Percentiles rank a stretch among this genome's conserved stretches.
These are phyloP conservation scores for Ceriops tagal DNA, from an alignment of 345 rosid species.

Conservation along the genomic window DNA sequence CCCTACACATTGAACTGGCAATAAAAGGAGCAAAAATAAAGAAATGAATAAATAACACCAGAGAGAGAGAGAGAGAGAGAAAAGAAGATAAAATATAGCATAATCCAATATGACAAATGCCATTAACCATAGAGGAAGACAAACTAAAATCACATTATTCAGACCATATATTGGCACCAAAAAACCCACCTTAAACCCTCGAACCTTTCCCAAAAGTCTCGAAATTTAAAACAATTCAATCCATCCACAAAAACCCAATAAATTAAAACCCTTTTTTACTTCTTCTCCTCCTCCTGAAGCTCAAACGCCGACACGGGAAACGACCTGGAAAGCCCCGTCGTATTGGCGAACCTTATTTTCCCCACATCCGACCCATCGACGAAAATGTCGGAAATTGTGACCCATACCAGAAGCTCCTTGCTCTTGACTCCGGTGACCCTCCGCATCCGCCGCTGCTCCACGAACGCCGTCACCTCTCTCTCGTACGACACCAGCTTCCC, in stretches of 20 bases:
- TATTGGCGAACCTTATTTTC: conserved; percentile 44
- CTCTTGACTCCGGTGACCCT: conserved; percentile 46
- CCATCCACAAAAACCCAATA: neutral
- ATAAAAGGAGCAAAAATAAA: no score
- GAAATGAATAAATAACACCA: no score
- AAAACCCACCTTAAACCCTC: no score
- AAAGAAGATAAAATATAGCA: no score
- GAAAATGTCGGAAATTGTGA: conserved; percentile 46
- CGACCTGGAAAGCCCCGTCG: conserved; percentile 46
- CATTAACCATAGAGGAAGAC: no score
- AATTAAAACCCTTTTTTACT: neutral
- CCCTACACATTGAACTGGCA: no score
- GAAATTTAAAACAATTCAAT: neutral
- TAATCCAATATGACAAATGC: no score
- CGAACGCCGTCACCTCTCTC: conserved; percentile 44
- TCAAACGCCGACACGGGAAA: conserved; percentile 59
- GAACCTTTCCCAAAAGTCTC: no score
- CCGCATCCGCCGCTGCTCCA: conserved; percentile 51
- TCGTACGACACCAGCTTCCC: conserved; percentile 47
- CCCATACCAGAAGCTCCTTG: conserved; percentile 59
- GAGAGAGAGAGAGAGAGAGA: no score
- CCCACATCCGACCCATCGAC: conserved; percentile 26
- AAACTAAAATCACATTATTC: no score
- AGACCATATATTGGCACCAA: no score
- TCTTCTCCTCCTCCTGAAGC: conserved; percentile 14